Conservation (phyloP, 1,284 basidiomycete species). For the Boletellus dicymbophilus region DNA sequence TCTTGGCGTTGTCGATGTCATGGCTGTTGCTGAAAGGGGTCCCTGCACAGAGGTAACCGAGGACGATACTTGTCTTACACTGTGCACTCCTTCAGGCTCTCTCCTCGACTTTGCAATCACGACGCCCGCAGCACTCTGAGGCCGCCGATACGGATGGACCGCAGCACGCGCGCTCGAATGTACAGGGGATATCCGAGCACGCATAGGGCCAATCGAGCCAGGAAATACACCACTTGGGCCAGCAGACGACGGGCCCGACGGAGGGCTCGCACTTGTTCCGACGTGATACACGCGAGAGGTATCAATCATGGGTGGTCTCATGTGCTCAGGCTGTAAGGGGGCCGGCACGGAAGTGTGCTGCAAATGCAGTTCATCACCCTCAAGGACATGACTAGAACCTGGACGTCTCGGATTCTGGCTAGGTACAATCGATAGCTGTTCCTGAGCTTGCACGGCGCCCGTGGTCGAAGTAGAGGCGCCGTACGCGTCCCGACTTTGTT, state of each 20-base stretch:
- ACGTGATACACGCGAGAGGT: conserved; percentile 29
- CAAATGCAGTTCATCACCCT: conserved; percentile 29
- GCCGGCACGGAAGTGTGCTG: conserved; percentile 26
- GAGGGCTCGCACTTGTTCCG: conserved; percentile 29
- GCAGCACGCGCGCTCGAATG: conserved; percentile 23
- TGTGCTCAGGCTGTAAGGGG: conserved; percentile 25
- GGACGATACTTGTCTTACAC: conserved; percentile 29
- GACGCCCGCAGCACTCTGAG: conserved; percentile 31
- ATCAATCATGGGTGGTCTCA: conserved; percentile 37
- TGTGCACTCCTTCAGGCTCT: conserved; percentile 24
- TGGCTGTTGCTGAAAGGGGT: conserved; percentile 4
- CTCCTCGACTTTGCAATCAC: conserved; percentile 24
- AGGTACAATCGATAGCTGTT: conserved; percentile 28
- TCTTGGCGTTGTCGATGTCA: conserved; percentile 4
- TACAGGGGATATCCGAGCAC: conserved; percentile 28
- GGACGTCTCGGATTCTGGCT: conserved; percentile 26
- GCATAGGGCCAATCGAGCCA: conserved; percentile 22
- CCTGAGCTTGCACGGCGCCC: conserved; percentile 21
- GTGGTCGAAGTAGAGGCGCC: conserved; percentile 16
- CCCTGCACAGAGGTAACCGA: conserved; percentile 9
- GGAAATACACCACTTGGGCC: conserved; percentile 20
- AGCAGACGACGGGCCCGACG: conserved; percentile 31
- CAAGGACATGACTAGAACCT: conserved; percentile 19
- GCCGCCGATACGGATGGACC: conserved; percentile 35
- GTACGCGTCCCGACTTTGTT: conserved; percentile 22